These are phyloP conservation scores for Osmanthus fragrans DNA, from an alignment of 257 asterid species.

Conservation along the genomic window DNA sequence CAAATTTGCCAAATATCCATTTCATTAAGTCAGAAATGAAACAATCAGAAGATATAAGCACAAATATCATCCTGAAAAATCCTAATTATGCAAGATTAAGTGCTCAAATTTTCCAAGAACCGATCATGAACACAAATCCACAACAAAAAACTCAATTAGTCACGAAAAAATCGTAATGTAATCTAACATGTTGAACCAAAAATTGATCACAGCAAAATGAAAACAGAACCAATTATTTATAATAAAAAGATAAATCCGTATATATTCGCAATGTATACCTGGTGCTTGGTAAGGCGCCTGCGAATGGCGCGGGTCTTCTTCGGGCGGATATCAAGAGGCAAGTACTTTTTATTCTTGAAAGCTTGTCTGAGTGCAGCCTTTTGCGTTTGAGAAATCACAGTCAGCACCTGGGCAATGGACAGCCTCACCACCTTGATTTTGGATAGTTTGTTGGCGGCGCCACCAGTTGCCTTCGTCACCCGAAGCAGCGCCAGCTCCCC, in stretches of 20 bases:
- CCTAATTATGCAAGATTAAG: background rate
- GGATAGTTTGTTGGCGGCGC: conserved; percentile 56
- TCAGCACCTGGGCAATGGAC: conserved; percentile 76
- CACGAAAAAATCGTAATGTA: background rate
- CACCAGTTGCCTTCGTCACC: conserved; percentile 66
- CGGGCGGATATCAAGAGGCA: conserved; percentile 82
- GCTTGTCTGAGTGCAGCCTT: conserved; percentile 61
- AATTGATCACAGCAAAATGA: background rate
- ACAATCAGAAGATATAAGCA: background rate
- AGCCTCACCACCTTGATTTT: conserved; percentile 64
- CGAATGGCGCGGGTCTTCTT: conserved; percentile 82
- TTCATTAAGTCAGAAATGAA: background rate
- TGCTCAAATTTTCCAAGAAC: background rate
- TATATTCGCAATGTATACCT: conserved; percentile 32
- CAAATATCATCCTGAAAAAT: background rate
- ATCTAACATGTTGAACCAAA: background rate
- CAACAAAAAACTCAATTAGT: background rate
- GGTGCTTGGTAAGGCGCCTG: conserved; percentile 75
- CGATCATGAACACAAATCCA: background rate
- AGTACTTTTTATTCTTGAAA: conserved; percentile 66
- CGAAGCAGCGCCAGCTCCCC: conserved; percentile 70
- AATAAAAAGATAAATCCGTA: background rate
- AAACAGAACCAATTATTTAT: background rate
- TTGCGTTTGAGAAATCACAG: conserved; percentile 79
- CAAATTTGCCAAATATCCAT: background rate